These are phyloP conservation scores for Elongisporangium prolatum DNA, from an alignment of 352 stramenopile genomes.

Conservation along the genomic window DNA sequence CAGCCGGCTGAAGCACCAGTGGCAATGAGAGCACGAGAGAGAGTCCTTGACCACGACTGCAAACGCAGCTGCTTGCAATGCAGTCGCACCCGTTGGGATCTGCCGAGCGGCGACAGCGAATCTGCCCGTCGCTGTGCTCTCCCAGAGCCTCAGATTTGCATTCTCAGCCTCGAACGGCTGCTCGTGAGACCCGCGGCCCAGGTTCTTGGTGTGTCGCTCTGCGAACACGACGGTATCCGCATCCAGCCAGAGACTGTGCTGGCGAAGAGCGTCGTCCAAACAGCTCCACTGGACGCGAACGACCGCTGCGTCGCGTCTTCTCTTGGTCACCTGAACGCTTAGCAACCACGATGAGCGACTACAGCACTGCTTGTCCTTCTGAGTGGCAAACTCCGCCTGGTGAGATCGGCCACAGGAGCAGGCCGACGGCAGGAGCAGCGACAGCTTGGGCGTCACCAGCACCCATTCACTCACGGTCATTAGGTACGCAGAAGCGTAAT, in stretches of 20 bases:
- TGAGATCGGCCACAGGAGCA: no score
- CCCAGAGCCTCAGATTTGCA: constrained; percentile 15
- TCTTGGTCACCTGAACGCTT: no score
- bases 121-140: constrained; percentile 18
- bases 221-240: constrained; percentile 4
- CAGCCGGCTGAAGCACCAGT: constrained; percentile 55
- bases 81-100: constrained; percentile 24
- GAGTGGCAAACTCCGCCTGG: no score
- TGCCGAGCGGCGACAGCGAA: constrained; percentile 22
- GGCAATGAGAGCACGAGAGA: constrained; percentile 24
- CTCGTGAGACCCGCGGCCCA: constrained; percentile 15
- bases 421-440: no score
- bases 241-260: constrained; percentile 20
- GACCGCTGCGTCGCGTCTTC: no score
- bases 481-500: no score
- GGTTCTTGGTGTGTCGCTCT: constrained; percentile 3
- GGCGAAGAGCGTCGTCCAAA: no score
- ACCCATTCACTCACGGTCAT: no score
- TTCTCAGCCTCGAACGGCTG: constrained; percentile 15
- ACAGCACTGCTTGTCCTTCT: no score
- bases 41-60: constrained; percentile 38
- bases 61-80: constrained; percentile 41
- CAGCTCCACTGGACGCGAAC: no score
- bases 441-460: no score
- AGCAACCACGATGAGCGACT: no score